Evolutionary conservation across 176 grass and related monocot species (phyloP), one percentile per base, ranked within the genome.

Genomic region (Zoysia japonica): DNA sequence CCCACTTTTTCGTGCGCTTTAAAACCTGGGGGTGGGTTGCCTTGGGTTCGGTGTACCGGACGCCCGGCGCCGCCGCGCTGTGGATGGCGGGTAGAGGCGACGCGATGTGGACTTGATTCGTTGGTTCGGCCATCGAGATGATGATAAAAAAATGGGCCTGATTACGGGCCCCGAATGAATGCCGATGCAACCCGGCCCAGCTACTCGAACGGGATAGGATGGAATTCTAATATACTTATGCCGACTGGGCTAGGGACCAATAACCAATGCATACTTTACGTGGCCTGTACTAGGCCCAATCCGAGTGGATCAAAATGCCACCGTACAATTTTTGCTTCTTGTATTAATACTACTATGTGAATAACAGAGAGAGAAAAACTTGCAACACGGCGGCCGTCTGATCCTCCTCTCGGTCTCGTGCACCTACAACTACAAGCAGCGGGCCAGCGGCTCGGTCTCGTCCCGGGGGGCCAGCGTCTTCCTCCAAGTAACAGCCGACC

Each of bases 31-130:
- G 28, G 28, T 28, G 28, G 28, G 28, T 61, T 61, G 19, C 59
- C 8, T 36, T 61, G 59, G 59, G 61, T 37, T 65, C 70, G 81
- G 86, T 88, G 81, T 65, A 76, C 81, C 76, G 47, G 81, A 70
- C 81, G 76, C 15, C 44, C 39, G 45, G 75, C 52, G 75, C 61
- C 69, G 66, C 81, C 55, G 63, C 44, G 6, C 69, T 7, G 28
- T 28, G 47, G 44, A 62, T 11, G 50, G 5, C 48, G 46, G 36
- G 75, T 68, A 78, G 67, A 82, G 66, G 47, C 2, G 72, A 54
- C 50, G 28, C 28, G 5, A 3, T 9, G 61, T 16, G 20, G 42
- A 4, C 5, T 0, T 13, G 3, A 4, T 20, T 36, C 3, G 9
- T n/a, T 17, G 16, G 20, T 14, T 14, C 36, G 15, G 9, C 68